Percentiles rank a stretch among this genome's conserved stretches.
These are phyloP conservation scores for Tulasnella calospora DNA, from an alignment of 768 basidiomycete genomes.

Conservation along the genomic window DNA sequence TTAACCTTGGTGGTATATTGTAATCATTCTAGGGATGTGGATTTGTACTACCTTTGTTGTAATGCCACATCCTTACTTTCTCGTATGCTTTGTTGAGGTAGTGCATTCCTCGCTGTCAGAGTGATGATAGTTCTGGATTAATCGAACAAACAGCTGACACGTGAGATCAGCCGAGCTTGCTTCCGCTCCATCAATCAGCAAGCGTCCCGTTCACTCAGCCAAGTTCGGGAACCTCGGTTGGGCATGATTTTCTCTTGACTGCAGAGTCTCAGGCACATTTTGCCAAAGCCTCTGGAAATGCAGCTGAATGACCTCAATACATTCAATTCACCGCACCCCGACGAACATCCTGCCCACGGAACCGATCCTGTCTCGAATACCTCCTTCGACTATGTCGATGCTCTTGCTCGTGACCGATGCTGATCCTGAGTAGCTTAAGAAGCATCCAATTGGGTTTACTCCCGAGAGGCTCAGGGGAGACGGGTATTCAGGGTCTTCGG, in stretches of 20 bases:
- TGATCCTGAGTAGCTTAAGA: not conserved
- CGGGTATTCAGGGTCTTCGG: not conserved
- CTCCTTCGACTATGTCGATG: not conserved
- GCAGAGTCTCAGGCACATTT: not conserved
- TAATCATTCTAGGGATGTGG: not conserved
- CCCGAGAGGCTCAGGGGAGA: not conserved
- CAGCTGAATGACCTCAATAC: not conserved
- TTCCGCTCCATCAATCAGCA: not conserved
- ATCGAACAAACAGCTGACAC: not conserved
- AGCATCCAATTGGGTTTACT: not conserved
- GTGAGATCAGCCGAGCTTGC: not conserved
- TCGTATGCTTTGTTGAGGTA: not conserved
- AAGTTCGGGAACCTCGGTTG: not conserved
- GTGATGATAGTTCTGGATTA: not conserved
- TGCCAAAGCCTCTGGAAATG: not conserved
- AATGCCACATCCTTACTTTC: not conserved
- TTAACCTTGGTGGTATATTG: not conserved
- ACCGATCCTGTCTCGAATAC: not conserved
- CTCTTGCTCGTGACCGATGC: not conserved
- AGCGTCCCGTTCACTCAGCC: not conserved
- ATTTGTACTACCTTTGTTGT: not conserved
- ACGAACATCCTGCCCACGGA: not conserved
- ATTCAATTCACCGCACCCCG: not conserved
- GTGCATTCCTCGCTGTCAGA: not conserved
- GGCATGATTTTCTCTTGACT: not conserved